Base-by-base conservation (phyloP, 371 early-diverging fungal species). In the Coemansia sp. region DNA sequence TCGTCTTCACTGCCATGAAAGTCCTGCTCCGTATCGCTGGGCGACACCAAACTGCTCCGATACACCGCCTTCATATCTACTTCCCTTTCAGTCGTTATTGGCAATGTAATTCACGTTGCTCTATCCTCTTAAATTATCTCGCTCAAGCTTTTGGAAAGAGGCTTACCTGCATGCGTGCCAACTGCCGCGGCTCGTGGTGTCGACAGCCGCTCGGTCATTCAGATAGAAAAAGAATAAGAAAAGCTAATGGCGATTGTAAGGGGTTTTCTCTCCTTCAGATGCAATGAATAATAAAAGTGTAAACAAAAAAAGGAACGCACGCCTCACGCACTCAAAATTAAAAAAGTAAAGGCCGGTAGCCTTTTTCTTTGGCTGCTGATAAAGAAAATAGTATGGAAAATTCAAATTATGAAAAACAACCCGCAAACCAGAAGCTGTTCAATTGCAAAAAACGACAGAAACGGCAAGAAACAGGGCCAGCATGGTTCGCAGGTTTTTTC, bases 1-100 rank as follows among this genome's bases (percentile, higher is more conserved):
- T 69, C 65, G 3, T 64, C 67, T 6, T 42, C 43, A 12, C 38
- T 39, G n/a, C 55, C 55, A 20, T 41, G n/a, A 55, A 55, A 39
- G 42, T 55, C 42, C 41, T 35, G 26, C 40, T 58, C 53, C 20
- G 40, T 48, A 26, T 63, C 52, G 11, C 45, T 43, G 11, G 54
- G 45, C 36, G 54, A 61, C 20, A 48, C 16, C 42, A 62, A 31
- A 31, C 41, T 62, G 55, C 62, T 62, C 33, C 30, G 55, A 16
- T 26, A 55, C 30, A 26, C 38, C 7, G 40, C 42, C 16, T 53
- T 53, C 20, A 53, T 4, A n/a, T 11, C 53, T 53, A 53, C 8
- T 2, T 14, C 14, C 41, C 41, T 41, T 1, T 26, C 26, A 26
- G 26, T 26, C 26, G 26, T 26, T 26, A 26, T 26, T 26, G 26